These are phyloP conservation scores for Narthecium ossifragum DNA, from an alignment of 106 monocot genomes.

Conservation along the genomic window DNA sequence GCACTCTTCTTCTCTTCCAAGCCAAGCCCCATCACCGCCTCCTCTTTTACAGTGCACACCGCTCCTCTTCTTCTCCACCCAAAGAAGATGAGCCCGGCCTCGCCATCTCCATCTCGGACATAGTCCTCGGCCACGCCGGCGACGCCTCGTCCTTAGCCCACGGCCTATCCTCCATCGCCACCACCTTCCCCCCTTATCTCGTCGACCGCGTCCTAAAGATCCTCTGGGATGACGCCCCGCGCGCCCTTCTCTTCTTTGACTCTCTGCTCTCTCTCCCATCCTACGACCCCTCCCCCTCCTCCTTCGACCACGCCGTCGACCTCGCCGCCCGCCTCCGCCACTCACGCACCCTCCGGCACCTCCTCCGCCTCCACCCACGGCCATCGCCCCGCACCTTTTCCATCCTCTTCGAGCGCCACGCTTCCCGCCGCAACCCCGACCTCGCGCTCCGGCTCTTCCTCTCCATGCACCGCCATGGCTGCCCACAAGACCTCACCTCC, in stretches of 20 bases:
- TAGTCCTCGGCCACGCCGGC: constrained; percentile 27
- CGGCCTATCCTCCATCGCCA: constrained; percentile 13
- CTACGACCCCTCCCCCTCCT: constrained; percentile 26
- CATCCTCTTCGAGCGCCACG: constrained; percentile 60
- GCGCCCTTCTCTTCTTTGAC: constrained; percentile 63
- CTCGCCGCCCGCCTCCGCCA: constrained; percentile 53
- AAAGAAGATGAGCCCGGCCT: constrained; percentile 2
- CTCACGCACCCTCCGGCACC: constrained; percentile 17
- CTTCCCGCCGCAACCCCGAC: constrained; percentile 57
- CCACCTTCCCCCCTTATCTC: constrained; percentile 9
- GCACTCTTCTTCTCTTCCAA: background rate
- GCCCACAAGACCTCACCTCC: constrained; percentile 34
- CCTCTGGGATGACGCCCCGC: constrained; percentile 66
- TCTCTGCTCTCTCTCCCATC: constrained; percentile 44
- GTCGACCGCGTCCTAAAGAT: constrained; percentile 55
- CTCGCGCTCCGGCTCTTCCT: constrained; percentile 73
- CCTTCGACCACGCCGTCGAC: constrained; percentile 47
- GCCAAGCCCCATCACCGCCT: background rate
- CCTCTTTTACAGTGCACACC: background rate
- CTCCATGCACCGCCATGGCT: constrained; percentile 54
- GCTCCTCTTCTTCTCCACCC: background rate
- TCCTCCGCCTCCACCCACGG: constrained; percentile 26
- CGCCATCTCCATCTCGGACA: constrained; percentile 20
- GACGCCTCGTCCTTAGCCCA: constrained; percentile 12
- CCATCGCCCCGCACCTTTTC: constrained; percentile 58